Evolutionary conservation across 129 eudicot genomes (phyloP), one percentile per base, ranked within the genome.

Genomic region (Dittrichia graveolens): DNA sequence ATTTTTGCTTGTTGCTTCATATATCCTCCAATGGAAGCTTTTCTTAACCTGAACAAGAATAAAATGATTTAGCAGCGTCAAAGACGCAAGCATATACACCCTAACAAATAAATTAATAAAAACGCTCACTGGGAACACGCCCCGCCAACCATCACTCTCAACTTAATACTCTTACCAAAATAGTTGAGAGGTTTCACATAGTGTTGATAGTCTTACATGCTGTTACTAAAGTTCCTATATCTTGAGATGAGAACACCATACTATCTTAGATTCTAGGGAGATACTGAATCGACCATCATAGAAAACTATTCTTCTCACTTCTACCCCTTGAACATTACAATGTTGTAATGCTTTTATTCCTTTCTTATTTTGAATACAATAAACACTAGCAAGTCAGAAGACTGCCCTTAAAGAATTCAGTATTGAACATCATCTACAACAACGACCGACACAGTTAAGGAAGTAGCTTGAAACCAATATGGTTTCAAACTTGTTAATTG

Each of bases 31-130:
- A 58, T 6, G 7, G n/a, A 7, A 38, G 5, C 40, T 45, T 67
- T 18, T 10, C 45, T 67, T 76, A 76, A 56, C 80, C 80, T 76
- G 60, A 38, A 46, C 67, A 55, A 53, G 73, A 53, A 75, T 15
- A 66, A n/a, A 65, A 54, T 16, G 44, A 64, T 7, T 65, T 42
- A 75, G 64, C 43, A 19, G 11, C 4, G 3, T 61, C 78, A 72
- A 14, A 59, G 3, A 14, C 13, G 67, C 54, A 55, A 55, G 38
- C 16, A 19, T 39, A 42, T n/a, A 61, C 49, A 13, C n/a, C 31
- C 16, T 5, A 6, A 7, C 31, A 61, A 37, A 15, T 13, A 8
- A 5, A 24, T 52, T 52, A 24, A 52, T 7, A 34, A 31, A 31
- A 53, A 16, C 18, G 18, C 8, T 4, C 31, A 53, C 2, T 53